Base-by-base conservation (phyloP, 306 rosid species). In the Quercus wislizeni region DNA sequence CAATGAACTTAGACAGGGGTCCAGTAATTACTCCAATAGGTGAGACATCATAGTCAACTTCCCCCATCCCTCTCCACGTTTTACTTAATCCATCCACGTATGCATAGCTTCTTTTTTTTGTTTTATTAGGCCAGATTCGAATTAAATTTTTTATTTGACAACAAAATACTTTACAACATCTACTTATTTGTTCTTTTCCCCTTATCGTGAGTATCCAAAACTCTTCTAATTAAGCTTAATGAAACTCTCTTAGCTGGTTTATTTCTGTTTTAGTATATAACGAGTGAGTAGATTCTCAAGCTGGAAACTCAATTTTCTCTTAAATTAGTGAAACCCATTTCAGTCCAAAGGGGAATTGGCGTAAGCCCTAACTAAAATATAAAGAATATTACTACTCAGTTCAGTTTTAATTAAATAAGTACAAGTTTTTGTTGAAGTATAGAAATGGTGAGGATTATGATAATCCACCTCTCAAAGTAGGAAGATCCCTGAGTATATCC, bases 31-130 rank as follows among this genome's bases (percentile, higher is more conserved):
- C 85, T 76, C 74, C 54, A 63, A 82, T 17, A 28, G 81, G 78
- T 82, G 81, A 76, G 81, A 82, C 81, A 82, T 82, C 78, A 20
- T 55, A 82, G 78, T 76, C 78, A 70, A 27, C 30, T 9, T 55
- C 70, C 69, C 62, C 65, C 65, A 70, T 63, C 62, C 65, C 27
- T 62, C 78, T 71, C 62, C 74, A 20, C 61, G 73, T 18, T 62
- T 57, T 57, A 54, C 57, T 38, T 20, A 67, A n/a, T 23, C 58
- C 58, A 69, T 72, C 15, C 51, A 46, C 15, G 56, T 33, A 3
- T 19, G 75, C 74, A 57, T 2, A 30, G 74, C 54, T 55, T 8
- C 8, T 7, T 27, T 13, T 54, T 15, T 6, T 33, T 2, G 30
- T 51, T 51, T n/a, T 65, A 38, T 38, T 38, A 38, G 43, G 10